phyloP scores from a whole-genome alignment of 495 filamentous ascomycete species.

The Recurvomyces mirabilis region DNA sequence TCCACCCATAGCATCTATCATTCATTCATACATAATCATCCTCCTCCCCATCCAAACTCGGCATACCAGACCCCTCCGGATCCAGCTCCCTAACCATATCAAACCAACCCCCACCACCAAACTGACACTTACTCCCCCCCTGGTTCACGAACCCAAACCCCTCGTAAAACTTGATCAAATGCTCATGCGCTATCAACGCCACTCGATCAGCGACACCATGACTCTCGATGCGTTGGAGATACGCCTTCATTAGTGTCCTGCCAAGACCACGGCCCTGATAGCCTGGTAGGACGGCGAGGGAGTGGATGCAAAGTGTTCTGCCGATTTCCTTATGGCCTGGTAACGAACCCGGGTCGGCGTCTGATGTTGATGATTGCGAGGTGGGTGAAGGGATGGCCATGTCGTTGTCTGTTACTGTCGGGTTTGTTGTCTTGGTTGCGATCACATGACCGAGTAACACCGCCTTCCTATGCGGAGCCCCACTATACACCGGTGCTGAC shows the following conservation, averaged over 20 bases:
- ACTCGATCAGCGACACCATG: slow-evolving; percentile 58
- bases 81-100: slow-evolving; percentile 45
- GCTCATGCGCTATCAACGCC: slow-evolving; percentile 66
- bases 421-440: slow-evolving; percentile 52
- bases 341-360: slow-evolving; percentile 26
- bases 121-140: slow-evolving; percentile 52
- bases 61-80: too few relatives aligned
- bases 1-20: too few relatives aligned
- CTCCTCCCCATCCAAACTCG: not conserved
- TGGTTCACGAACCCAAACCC: slow-evolving; percentile 57
- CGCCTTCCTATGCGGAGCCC: slow-evolving; percentile 38
- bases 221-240: slow-evolving; percentile 57
- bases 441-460: slow-evolving; percentile 76
- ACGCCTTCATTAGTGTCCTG: slow-evolving; percentile 63
- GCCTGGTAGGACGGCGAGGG: slow-evolving; percentile 63
- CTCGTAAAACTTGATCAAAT: slow-evolving; percentile 64
- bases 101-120: slow-evolving; percentile 72
- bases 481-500: slow-evolving; percentile 39
- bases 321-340: slow-evolving; percentile 60
- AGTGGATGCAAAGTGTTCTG: slow-evolving; percentile 68
- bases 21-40: not conserved
- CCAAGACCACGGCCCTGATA: slow-evolving; percentile 67
- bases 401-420: slow-evolving; percentile 57
- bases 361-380: not conserved
- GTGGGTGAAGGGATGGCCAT: slow-evolving; percentile 53